Conservation (phyloP, 148 eudicot species). For the Camellia japonica region DNA sequence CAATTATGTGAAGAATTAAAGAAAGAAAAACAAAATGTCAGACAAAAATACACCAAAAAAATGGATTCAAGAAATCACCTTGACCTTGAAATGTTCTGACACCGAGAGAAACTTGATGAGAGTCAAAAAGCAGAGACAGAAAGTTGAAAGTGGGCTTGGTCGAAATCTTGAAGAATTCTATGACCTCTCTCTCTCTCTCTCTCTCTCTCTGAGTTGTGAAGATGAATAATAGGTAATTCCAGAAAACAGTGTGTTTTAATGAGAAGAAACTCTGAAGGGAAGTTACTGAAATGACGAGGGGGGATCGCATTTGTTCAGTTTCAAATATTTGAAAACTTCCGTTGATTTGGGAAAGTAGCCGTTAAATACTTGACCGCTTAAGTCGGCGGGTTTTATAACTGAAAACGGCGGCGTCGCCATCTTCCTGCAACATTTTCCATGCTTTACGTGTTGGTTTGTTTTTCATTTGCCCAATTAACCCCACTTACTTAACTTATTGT, state of each 20-base stretch:
- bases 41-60: background rate
- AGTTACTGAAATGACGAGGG: background rate
- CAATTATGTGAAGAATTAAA: background rate
- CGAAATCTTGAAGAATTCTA: background rate
- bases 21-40: background rate
- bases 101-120: background rate
- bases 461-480: too few relatives aligned
- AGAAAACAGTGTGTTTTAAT: background rate
- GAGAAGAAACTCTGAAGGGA: background rate
- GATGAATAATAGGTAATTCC: background rate
- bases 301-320: conserved; percentile 2
- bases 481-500: too few relatives aligned
- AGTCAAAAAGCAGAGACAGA: too few relatives aligned
- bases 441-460: too few relatives aligned
- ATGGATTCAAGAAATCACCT: background rate
- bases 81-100: background rate
- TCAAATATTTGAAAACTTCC: background rate
- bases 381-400: background rate
- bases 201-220: background rate
- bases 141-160: background rate
- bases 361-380: background rate
- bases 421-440: too few relatives aligned
- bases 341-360: background rate
- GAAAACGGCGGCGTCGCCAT: background rate
- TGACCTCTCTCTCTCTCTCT: conserved; percentile 1